A percentile compares a stretch with the other conserved stretches of the same genome.
Evolutionary conservation across 805 yeast species (phyloP).

Genomic region (Yarrowia divulgata): DNA sequence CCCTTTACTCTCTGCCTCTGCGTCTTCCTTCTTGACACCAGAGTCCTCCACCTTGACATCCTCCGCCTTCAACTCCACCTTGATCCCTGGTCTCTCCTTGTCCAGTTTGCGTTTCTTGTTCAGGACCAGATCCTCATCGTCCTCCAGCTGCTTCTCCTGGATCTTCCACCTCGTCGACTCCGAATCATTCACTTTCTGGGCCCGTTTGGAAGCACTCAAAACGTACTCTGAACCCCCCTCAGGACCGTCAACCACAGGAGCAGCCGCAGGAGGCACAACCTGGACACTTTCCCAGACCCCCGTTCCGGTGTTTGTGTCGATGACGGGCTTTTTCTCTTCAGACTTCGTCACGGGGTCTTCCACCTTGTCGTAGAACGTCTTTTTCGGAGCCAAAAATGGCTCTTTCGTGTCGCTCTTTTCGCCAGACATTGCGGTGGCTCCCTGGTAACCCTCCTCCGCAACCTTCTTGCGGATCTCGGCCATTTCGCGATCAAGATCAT

Average conservation of each 20-base stretch:
- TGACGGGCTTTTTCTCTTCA: background rate
- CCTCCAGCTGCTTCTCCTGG: constrained; percentile 43
- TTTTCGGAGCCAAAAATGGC: background rate
- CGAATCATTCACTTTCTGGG: constrained; percentile 11
- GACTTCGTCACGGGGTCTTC: background rate
- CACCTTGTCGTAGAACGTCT: constrained; percentile 20
- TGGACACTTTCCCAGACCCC: constrained; percentile 24
- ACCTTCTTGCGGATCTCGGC: constrained; percentile 8
- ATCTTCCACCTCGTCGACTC: constrained; percentile 24
- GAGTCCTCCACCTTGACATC: background rate
- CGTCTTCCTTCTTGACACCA: background rate
- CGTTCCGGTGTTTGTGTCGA: constrained; percentile 22
- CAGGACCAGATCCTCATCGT: constrained; percentile 40
- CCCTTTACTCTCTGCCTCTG: background rate
- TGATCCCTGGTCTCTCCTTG: background rate
- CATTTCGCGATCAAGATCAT: constrained; percentile 29
- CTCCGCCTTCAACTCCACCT: constrained; percentile 24
- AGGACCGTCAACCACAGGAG: background rate
- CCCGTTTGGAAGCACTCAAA: constrained; percentile 24
- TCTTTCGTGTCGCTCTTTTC: background rate
- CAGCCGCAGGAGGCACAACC: constrained; percentile 5
- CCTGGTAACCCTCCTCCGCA: background rate
- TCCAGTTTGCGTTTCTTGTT: background rate
- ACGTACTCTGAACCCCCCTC: constrained; percentile 11
- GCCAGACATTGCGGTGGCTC: background rate